These are phyloP conservation scores for Adansonia grandidieri DNA, from an alignment of 441 rosid genomes.

Conservation along the genomic window DNA sequence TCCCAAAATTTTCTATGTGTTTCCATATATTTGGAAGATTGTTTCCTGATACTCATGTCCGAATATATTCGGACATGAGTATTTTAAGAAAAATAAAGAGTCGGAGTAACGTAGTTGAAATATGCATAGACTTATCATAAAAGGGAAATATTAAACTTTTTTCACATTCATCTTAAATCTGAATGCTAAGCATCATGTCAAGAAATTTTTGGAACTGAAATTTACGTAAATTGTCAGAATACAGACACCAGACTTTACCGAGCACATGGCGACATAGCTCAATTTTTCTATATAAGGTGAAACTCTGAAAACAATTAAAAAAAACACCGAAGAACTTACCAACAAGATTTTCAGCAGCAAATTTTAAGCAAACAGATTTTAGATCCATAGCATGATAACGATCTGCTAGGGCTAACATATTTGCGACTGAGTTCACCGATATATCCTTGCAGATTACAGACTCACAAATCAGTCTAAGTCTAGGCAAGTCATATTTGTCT, in stretches of 20 bases:
- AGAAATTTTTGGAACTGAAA: conserved; percentile 16
- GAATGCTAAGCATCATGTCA: conserved; percentile 7
- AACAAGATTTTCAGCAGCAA: conserved; percentile 72
- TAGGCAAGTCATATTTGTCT: conserved; percentile 64
- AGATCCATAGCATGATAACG: conserved; percentile 61
- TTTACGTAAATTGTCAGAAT: neutral
- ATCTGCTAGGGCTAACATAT: conserved; percentile 65
- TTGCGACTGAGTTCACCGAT: conserved; percentile 63
- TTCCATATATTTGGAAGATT: no score
- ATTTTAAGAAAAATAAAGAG: no score
- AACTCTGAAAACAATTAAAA: conserved; percentile 7
- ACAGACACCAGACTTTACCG: neutral
- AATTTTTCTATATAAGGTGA: conserved; percentile 14
- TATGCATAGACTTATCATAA: neutral
- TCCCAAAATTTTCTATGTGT: no score
- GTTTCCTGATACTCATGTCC: no score
- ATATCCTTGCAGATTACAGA: conserved; percentile 69
- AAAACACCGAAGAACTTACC: conserved; percentile 42
- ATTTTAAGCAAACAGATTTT: conserved; percentile 65
- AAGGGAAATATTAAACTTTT: neutral
- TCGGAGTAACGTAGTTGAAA: no score
- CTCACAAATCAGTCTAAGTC: conserved; percentile 70
- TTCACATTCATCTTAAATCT: neutral
- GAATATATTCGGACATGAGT: no score
- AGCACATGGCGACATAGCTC: neutral